phyloP scores from a whole-genome alignment of 257 asterid species.

The Agastache rugosa region DNA sequence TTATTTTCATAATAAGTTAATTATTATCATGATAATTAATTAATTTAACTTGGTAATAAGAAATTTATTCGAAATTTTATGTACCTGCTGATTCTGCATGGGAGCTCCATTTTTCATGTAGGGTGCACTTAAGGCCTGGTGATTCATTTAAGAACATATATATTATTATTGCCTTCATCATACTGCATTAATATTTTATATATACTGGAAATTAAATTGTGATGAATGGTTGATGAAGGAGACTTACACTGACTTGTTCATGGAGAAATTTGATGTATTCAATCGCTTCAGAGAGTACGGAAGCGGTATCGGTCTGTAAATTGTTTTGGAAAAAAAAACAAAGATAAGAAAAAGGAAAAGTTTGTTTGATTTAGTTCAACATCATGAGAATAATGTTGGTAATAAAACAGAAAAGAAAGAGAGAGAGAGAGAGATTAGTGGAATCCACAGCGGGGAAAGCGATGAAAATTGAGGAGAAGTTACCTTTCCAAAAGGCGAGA shows the following conservation, averaged over 20 bases:
- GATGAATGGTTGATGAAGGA: neutral
- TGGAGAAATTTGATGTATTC: conserved; percentile 89
- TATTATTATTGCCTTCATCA: no score
- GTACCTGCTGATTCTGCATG: conserved; percentile 72
- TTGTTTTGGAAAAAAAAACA: neutral
- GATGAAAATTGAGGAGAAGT: conserved; percentile 38
- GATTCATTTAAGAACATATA: conserved; percentile 4
- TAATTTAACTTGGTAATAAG: no score
- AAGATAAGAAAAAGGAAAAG: neutral
- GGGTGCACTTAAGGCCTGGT: conserved; percentile 73
- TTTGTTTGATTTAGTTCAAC: neutral
- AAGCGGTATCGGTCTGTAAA: conserved; percentile 94
- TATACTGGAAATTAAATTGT: neutral
- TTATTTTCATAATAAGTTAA: neutral
- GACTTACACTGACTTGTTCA: conserved; percentile 85
- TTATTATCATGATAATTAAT: no score
- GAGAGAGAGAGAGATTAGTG: conserved; percentile 23
- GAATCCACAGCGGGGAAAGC: conserved; percentile 41
- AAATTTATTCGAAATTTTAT: neutral
- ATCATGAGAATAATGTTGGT: neutral
- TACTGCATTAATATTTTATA: no score
- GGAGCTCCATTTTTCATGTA: conserved; percentile 89
- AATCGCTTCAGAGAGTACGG: conserved; percentile 90
- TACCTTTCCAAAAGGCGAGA: conserved; percentile 97
- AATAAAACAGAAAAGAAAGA: conserved; percentile 12